Evolutionary conservation across 352 stramenopile genomes (phyloP), one percentile per base, ranked within the genome.

Genomic region (Pythium phragmitis): DNA sequence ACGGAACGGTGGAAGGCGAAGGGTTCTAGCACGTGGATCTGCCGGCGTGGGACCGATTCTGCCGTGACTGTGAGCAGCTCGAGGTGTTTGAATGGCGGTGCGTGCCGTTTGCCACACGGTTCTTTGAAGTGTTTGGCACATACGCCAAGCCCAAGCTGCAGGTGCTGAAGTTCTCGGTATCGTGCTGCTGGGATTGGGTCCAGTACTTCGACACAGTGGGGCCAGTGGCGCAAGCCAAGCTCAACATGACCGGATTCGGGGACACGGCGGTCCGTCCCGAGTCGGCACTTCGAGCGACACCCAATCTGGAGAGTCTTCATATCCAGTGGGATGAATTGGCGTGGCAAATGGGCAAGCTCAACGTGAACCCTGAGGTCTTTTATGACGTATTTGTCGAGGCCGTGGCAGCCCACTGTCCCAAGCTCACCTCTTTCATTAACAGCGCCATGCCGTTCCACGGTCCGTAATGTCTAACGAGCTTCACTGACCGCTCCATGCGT

Each of bases 401-500:
- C 13, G n/a, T 48, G 7, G 51, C 33, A 19, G 23, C 4, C 1
- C 36, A 33, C 34, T 58, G 51, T 36, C 36, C 12, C 17, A 30
- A 47, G 17, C 51, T 58, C 0, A 19, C 51, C 7, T 1, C 2
- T 5, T 21, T 54, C 11, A 9, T 7, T 4, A 13, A 54, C 28
- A 4, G 4, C 11, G 7, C 48, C n/a, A 26, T 39, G 28, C 11
- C 23, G 4, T 37, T 26, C 4, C 9, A 23, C 41, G 41, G 41
- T 21, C 13, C 14, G 17, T 8, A 46, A 1, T 8, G 41, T 14
- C 11, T 60, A 3, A 2, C 39, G 16, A 60, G 43, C 16, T 23
- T 63, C 3, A 63, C 56, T 0, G 56, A 55, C 34, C 43, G 46
- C 13, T 53, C 56, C 14, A 28, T 63, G 33, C 43, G n/a, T n/a